Conservation (phyloP, 305 asterid species). For the Solanum hybrid region DNA sequence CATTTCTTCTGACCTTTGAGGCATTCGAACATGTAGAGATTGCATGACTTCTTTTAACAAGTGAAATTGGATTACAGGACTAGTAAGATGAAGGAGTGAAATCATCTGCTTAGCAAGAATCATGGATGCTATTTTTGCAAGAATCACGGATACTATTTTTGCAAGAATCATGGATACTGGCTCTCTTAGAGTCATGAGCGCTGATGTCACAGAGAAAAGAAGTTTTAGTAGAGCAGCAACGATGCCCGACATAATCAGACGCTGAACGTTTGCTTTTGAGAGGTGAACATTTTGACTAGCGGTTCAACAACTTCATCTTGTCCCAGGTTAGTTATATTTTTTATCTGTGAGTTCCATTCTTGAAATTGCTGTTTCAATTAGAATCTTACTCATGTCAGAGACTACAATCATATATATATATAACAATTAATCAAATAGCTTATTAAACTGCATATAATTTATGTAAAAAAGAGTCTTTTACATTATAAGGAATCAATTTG, state of each 20-base stretch:
- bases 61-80: no score
- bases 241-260: background rate
- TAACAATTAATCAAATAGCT: background rate
- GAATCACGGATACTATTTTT: no score
- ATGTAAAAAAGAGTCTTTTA: background rate
- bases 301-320: background rate
- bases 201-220: background rate
- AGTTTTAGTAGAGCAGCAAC: background rate
- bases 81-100: no score
- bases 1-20: no score
- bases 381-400: background rate
- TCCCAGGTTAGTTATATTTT: background rate
- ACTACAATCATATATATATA: background rate
- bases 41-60: no score
- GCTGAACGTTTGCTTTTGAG: background rate
- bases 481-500: background rate
- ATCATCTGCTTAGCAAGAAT: no score
- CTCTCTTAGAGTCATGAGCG: background rate
- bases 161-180: background rate
- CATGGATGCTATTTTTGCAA: no score
- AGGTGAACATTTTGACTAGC: background rate
- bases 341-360: no score
- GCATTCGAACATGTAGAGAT: no score
- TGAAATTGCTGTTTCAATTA: no score
- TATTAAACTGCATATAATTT: background rate